These are phyloP conservation scores for Stenocarpella maydis DNA, from an alignment of 2,329 filamentous ascomycete species.

Conservation along the genomic window DNA sequence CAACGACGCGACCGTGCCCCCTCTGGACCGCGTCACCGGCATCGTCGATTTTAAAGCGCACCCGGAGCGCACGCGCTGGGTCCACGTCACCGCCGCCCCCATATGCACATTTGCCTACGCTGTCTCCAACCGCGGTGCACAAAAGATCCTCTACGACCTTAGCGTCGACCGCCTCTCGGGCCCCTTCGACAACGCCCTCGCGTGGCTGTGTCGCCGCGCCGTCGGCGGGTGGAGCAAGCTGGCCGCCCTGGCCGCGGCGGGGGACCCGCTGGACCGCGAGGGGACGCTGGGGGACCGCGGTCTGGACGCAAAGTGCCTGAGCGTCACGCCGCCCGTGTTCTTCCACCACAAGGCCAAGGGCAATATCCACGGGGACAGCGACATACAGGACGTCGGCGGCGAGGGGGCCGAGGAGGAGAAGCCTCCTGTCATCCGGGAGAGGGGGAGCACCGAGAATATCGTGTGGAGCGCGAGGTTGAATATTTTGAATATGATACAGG, in stretches of 20 bases:
- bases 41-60: slow-evolving; percentile 41
- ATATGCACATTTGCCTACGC: slow-evolving; percentile 50
- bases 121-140: slow-evolving; percentile 39
- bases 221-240: slow-evolving; percentile 38
- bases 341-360: slow-evolving; percentile 45
- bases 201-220: slow-evolving; percentile 43
- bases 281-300: slow-evolving; percentile 37
- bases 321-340: slow-evolving; percentile 45
- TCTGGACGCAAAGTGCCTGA: slow-evolving; percentile 45
- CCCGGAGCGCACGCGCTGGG: slow-evolving; percentile 47
- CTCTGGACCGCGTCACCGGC: slow-evolving; percentile 39
- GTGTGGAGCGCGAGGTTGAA: slow-evolving; percentile 47
- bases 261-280: slow-evolving; percentile 22
- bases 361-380: slow-evolving; percentile 41
- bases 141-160: slow-evolving; percentile 42
- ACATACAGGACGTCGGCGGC: slow-evolving; percentile 41
- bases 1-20: slow-evolving; percentile 42
- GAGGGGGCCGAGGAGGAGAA: slow-evolving; percentile 31
- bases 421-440: slow-evolving; percentile 39
- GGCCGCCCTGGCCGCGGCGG: slow-evolving; percentile 14
- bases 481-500: slow-evolving; percentile 44
- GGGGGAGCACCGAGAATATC: slow-evolving; percentile 46
- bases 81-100: slow-evolving; percentile 46
- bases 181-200: slow-evolving; percentile 46
- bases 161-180: slow-evolving; percentile 43